Evolutionary conservation across 768 basidiomycete species (phyloP), one percentile per base, ranked within the genome.

Genomic region (Tricholoma hemisulphureum): DNA sequence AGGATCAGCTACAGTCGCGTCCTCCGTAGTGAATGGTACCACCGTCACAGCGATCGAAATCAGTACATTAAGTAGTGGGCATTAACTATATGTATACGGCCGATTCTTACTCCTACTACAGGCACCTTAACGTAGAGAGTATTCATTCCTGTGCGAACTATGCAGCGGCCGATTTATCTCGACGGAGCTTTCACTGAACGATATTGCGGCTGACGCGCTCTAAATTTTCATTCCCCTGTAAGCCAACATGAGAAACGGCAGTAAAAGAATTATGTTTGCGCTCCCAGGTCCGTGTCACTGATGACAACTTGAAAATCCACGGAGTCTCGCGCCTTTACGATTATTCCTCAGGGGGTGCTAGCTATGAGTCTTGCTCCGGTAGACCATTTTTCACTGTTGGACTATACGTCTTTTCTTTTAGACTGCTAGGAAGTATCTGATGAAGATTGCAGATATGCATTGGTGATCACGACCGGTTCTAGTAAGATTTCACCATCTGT

Each of bases 321-420:
- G 78, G 79, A 23, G 77, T 80, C 16, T 78, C 78, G 76, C 41
- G 77, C 71, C n/a, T 79, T 61, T 55, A 78, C 79, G 64, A 76
- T 80, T 52, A 69, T 82, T 31, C 78, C 79, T 23, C 32, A 34
- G 11, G 32, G 9, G 69, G 76, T 35, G 72, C 75, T 8, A 69
- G 75, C 35, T 82, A 80, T 56, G 80, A 82, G 58, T 67, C 69
- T 16, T 77, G 76, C 4, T 80, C 79, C 14, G 80, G 80, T 51
- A 79, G 79, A 16, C 79, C 79, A 14, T 81, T 81, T 68, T 78
- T 80, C 75, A 71, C 79, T 37, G 76, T 77, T 67, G 80, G 79
- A 43, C 80, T 79, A 68, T 77, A 46, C 55, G 73, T 65, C n/a
- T 11, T 53, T 46, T n/a, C 28, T 62, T 18, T 26, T 48, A 52